Conservation (phyloP, 768 basidiomycete species). For the Mycena leptocephala region DNA sequence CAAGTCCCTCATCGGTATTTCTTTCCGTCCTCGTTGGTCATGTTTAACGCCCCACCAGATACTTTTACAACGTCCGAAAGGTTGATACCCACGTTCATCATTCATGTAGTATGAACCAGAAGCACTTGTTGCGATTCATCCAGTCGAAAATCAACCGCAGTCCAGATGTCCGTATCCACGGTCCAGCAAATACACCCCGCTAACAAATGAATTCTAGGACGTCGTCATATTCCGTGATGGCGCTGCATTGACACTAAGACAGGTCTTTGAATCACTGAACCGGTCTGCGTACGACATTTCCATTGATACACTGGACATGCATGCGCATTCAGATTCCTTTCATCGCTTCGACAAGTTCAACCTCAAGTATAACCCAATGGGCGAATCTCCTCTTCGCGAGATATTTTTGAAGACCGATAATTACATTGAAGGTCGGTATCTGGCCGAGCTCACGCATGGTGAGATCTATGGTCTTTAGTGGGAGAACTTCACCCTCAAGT, state of each 20-base stretch:
- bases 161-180: slow-evolving; percentile 72
- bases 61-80: slow-evolving; percentile 98
- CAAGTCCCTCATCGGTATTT: slow-evolving; percentile 86
- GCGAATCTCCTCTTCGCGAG: slow-evolving; percentile 94
- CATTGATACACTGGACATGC: slow-evolving; percentile 99
- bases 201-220: no score
- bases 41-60: slow-evolving; percentile 65
- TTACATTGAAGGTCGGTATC: slow-evolving; percentile 90
- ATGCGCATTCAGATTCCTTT: slow-evolving; percentile 98
- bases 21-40: neutral
- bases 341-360: slow-evolving; percentile 99
- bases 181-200: no score
- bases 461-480: neutral
- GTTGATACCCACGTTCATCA: slow-evolving; percentile 99
- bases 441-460: slow-evolving; percentile 97
- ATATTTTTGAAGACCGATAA: slow-evolving; percentile 99
- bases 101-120: slow-evolving; percentile 99
- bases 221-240: slow-evolving; percentile 97
- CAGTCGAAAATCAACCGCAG: slow-evolving; percentile 96
- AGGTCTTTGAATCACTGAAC: slow-evolving; percentile 97
- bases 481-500: neutral
- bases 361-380: slow-evolving; percentile 96
- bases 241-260: slow-evolving; percentile 86
- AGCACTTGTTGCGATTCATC: slow-evolving; percentile 97
- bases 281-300: slow-evolving; percentile 97